A percentile compares a stretch with the other conserved stretches of the same genome.
phyloP scores from a whole-genome alignment of 495 filamentous ascomycete species.

The Aspergillus asperescens region DNA sequence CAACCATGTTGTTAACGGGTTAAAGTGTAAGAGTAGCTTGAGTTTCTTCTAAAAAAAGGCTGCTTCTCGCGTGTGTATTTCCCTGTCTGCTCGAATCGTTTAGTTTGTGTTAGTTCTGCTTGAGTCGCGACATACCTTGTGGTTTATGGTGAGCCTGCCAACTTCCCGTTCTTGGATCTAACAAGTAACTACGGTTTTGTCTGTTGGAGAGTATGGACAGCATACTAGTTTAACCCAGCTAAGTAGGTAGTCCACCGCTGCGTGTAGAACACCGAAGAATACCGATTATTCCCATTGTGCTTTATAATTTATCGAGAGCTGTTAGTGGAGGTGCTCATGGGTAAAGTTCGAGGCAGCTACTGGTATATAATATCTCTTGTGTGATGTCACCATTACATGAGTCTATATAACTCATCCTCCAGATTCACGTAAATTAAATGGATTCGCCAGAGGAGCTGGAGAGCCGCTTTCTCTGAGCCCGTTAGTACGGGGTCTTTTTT shows the following conservation, averaged over 20 bases:
- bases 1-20: conserved; percentile 37
- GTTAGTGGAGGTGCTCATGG: not conserved
- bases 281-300: not conserved
- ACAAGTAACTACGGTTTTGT: not conserved
- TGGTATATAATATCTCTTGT: not conserved
- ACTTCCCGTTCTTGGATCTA: conserved; percentile 27
- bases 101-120: not conserved
- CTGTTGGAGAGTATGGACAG: too few species aligned
- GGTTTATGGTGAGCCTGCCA: conserved; percentile 33
- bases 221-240: conserved; percentile 8
- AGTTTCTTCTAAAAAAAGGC: conserved; percentile 34
- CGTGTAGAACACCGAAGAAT: not conserved
- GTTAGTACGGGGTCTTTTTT: too few species aligned
- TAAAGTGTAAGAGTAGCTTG: conserved; percentile 40
- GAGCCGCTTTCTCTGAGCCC: not conserved
- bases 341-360: not conserved
- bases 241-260: conserved; percentile 3
- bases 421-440: too few species aligned
- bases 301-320: too few species aligned
- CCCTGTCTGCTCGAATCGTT: conserved; percentile 18
- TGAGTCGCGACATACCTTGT: conserved; percentile 14
- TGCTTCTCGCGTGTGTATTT: conserved; percentile 33
- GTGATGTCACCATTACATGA: conserved; percentile 3
- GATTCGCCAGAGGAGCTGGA: conserved; percentile 1
- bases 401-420: not conserved